Percentiles rank a stretch among this genome's conserved stretches.
phyloP scores from a whole-genome alignment of 2,329 filamentous ascomycete genomes.

The Xylariaceae sp. region DNA sequence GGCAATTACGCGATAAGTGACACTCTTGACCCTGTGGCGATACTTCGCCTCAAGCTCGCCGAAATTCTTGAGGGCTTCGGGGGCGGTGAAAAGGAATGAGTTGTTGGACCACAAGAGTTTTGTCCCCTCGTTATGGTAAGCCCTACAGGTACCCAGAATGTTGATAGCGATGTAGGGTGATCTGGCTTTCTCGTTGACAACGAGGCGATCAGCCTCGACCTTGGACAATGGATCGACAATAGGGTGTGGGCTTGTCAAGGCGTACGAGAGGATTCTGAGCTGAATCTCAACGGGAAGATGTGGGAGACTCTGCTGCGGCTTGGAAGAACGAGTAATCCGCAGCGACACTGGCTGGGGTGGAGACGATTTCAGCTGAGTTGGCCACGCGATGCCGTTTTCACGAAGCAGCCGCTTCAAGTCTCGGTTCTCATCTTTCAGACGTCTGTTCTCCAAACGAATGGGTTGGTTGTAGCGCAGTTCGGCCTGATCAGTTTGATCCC shows the following conservation, averaged over 20 bases:
- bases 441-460: constrained; percentile 41
- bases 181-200: constrained; percentile 37
- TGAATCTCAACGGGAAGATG: constrained; percentile 50
- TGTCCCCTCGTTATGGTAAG: constrained; percentile 45
- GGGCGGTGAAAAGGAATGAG: constrained; percentile 51
- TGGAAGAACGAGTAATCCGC: constrained; percentile 26
- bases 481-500: constrained; percentile 48
- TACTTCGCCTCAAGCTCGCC: constrained; percentile 38
- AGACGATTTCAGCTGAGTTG: constrained; percentile 30
- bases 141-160: constrained; percentile 47
- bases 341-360: background rate
- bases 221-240: constrained; percentile 52
- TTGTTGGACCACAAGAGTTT: constrained; percentile 49
- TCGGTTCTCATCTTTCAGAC: constrained; percentile 45
- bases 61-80: constrained; percentile 45
- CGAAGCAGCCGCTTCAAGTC: constrained; percentile 47
- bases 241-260: constrained; percentile 43
- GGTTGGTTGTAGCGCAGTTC: constrained; percentile 44
- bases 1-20: constrained; percentile 51
- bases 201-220: constrained; percentile 38
- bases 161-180: constrained; percentile 48
- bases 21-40: constrained; percentile 39
- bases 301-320: constrained; percentile 27
- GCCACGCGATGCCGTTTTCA: constrained; percentile 50
- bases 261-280: constrained; percentile 47